These are phyloP conservation scores for Lasiodiplodia citricola DNA, from an alignment of 2,329 filamentous ascomycete genomes.

Conservation along the genomic window DNA sequence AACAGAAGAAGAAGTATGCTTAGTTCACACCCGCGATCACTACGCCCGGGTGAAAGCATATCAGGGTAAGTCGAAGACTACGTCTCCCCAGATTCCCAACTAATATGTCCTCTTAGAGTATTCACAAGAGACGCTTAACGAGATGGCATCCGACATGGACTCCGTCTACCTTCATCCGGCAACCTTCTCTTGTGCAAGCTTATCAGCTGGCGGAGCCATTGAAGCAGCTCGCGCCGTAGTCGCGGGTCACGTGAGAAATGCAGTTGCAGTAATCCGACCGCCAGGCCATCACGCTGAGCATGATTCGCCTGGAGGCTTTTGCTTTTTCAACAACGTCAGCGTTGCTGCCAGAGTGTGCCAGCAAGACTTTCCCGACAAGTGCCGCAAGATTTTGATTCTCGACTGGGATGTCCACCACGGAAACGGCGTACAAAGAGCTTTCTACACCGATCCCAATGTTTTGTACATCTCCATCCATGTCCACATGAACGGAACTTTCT, in stretches of 20 bases:
- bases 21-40: conserved; percentile 79
- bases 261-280: conserved; percentile 91
- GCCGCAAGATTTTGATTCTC: conserved; percentile 87
- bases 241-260: conserved; percentile 83
- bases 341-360: conserved; percentile 91
- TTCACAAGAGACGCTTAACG: conserved; percentile 66
- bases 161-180: conserved; percentile 70
- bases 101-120: conserved; percentile 36
- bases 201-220: conserved; percentile 91
- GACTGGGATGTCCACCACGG: conserved; percentile 86
- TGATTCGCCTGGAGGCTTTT: conserved; percentile 88
- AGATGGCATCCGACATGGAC: conserved; percentile 61
- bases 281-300: conserved; percentile 95
- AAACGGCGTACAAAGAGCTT: conserved; percentile 95
- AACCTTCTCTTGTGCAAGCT: conserved; percentile 78
- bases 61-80: conserved; percentile 18
- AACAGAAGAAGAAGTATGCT: conserved; percentile 76
- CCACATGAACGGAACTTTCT: conserved; percentile 82
- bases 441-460: conserved; percentile 92
- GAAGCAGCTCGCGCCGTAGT: conserved; percentile 95
- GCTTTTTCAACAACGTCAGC: conserved; percentile 96
- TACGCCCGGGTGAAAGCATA: conserved; percentile 73
- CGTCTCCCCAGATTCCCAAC: not conserved
- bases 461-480: conserved; percentile 96
- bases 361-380: conserved; percentile 75